A percentile compares a stretch with the other conserved stretches of the same genome.
phyloP scores from a whole-genome alignment of 139 green algal species.

The Coelastrella sp. region DNA sequence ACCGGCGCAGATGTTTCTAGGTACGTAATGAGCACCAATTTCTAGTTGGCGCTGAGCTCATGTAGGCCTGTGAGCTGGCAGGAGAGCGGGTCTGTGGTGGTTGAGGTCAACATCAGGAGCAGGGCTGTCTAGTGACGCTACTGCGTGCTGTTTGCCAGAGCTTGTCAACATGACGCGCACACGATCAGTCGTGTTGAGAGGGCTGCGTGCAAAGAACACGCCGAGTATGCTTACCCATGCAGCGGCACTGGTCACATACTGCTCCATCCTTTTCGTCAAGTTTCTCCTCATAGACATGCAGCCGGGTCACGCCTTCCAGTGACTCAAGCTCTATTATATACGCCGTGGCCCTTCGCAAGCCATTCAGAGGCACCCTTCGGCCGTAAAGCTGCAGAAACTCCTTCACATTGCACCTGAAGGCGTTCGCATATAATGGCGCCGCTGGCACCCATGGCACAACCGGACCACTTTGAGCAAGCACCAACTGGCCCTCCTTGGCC shows the following conservation, averaged over 20 bases:
- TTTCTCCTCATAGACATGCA: constrained; percentile 78
- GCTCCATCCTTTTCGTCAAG: constrained; percentile 52
- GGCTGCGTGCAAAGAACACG: no score
- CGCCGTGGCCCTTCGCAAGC: neutral
- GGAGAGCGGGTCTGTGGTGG: no score
- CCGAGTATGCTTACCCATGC: constrained; percentile 90
- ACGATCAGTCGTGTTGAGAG: no score
- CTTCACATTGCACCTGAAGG: constrained; percentile 38
- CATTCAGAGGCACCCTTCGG: neutral
- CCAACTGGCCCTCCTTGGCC: neutral
- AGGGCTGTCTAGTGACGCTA: no score
- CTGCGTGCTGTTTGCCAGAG: no score
- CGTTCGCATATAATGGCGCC: constrained; percentile 1
- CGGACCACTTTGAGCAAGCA: neutral
- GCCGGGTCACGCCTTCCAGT: neutral
- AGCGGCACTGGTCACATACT: constrained; percentile 88
- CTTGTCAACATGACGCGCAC: no score
- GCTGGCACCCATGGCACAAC: constrained; percentile 13
- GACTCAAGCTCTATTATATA: constrained; percentile 27
- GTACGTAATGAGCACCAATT: no score
- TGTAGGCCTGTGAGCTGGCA: no score
- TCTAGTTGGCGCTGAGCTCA: no score
- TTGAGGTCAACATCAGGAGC: no score
- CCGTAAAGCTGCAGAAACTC: constrained; percentile 25
- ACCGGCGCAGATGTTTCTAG: no score